Percentiles rank a stretch among this genome's conserved stretches.
These are phyloP conservation scores for Bruguiera hainesii DNA, from an alignment of 441 rosid species.

Conservation along the genomic window DNA sequence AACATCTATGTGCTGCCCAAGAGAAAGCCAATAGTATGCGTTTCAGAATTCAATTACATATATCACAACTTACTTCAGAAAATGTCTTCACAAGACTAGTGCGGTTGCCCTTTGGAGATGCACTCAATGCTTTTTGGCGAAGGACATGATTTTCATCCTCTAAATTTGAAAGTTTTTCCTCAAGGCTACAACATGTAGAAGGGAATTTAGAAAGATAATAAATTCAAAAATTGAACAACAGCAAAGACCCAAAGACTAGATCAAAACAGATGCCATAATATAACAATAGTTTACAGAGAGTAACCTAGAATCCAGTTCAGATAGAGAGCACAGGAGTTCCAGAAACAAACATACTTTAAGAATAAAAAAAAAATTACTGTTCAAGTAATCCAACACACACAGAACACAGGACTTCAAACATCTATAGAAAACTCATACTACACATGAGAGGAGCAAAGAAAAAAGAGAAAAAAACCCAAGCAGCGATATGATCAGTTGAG, in stretches of 20 bases:
- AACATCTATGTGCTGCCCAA: background rate
- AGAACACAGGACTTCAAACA: background rate
- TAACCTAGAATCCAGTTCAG: no score
- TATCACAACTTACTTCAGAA: constrained; percentile 62
- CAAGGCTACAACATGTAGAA: constrained; percentile 49
- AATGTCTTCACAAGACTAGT: constrained; percentile 43
- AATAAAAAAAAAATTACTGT: background rate
- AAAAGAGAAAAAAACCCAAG: background rate
- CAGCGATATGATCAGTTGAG: background rate
- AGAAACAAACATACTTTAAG: no score
- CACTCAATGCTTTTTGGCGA: constrained; percentile 68
- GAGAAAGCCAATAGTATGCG: background rate
- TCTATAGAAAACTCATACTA: constrained; percentile 1
- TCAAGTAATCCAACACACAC: background rate
- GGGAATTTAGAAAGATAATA: constrained; percentile 12
- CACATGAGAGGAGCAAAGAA: background rate
- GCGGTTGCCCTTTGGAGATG: constrained; percentile 53
- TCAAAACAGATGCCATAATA: no score
- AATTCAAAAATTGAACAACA: constrained; percentile 6
- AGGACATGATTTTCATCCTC: constrained; percentile 92
- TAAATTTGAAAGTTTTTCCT: constrained; percentile 63
- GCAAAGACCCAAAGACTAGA: background rate
- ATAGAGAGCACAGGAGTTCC: no score
- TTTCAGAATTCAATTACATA: background rate
- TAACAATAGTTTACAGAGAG: no score